Base-by-base conservation (phyloP, 73 alveolate genomes). In the Blepharisma japonicum region DNA sequence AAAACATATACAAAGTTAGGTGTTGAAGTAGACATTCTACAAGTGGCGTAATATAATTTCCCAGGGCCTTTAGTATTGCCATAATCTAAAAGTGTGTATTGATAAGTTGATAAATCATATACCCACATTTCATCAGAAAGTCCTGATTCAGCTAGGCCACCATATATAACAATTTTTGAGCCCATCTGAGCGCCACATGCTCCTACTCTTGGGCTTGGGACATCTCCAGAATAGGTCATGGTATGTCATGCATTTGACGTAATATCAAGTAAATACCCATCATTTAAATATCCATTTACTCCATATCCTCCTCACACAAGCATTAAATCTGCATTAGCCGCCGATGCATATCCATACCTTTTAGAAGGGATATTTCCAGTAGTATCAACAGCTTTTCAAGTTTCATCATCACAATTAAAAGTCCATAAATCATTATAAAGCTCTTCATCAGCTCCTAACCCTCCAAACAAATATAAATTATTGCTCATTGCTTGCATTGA, bases 251-350 rank as follows among this genome's bases (percentile, higher is more conserved):
- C 42, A 32, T 32, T 32, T 32, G 42, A 32, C 42, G 42, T 32
- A 32, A 32, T 32, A 32, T 32, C 42, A 32, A 32, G 42, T 32
- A 32, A 32, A 3, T 32, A 32, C 42, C 42, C 42, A 32, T 32
- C 42, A 32, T 32, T 32, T 32, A 32, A 32, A 32, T 32, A 32
- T 3, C 42, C 42, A 32, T 32, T 32, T 32, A 32, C 42, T 1
- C 42, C 42, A 32, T 32, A 32, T 45, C 80, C 80, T 70, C 80
- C 80, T 54, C 80, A 70, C 14, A 70, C 42, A n/a, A 70, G 46
- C 11, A 70, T 9, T 14, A 18, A 9, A 25, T 70, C 66, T 23
- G 55, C 80, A 38, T 39, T 7, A 0, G 80, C 23, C 2, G 80
- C 45, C 23, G 76, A 48, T 45, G 66, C 21, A 70, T 70, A 25